These are phyloP conservation scores for Paradendryphiella salina DNA, from an alignment of 2,329 filamentous ascomycete species.

Conservation along the genomic window DNA sequence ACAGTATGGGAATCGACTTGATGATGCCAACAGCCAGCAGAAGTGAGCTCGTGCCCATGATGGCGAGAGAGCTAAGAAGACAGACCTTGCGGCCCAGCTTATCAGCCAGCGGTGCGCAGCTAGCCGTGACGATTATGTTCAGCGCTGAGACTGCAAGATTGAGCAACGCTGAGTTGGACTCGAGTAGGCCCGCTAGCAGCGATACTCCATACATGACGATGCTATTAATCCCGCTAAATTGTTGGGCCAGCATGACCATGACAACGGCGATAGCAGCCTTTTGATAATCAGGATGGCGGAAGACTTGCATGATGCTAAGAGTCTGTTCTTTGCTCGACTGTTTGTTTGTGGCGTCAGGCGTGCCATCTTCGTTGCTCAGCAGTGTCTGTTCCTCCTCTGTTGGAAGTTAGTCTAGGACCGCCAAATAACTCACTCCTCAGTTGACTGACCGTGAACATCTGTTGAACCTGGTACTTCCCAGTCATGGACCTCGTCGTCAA, in stretches of 20 bases:
- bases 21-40: constrained; percentile 80
- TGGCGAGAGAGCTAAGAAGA: constrained; percentile 77
- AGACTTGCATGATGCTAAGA: constrained; percentile 57
- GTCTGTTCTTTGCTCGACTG: constrained; percentile 41
- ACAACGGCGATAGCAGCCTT: constrained; percentile 86
- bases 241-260: constrained; percentile 90
- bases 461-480: constrained; percentile 47
- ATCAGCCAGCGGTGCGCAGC: constrained; percentile 83
- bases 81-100: constrained; percentile 85
- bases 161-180: constrained; percentile 77
- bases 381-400: constrained; percentile 71
- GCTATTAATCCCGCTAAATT: constrained; percentile 89
- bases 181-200: constrained; percentile 77
- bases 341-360: constrained; percentile 26
- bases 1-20: constrained; percentile 71
- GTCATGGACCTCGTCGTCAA: constrained; percentile 70
- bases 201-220: constrained; percentile 99
- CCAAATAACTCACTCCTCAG: too few species aligned
- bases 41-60: constrained; percentile 79
- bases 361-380: constrained; percentile 52
- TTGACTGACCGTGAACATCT: constrained; percentile 35
- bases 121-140: constrained; percentile 81
- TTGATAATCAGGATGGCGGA: constrained; percentile 70
- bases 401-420: constrained; percentile 16
- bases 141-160: constrained; percentile 85